These are phyloP conservation scores for Hemerocallis citrina DNA, from an alignment of 106 monocot species.

Conservation along the genomic window DNA sequence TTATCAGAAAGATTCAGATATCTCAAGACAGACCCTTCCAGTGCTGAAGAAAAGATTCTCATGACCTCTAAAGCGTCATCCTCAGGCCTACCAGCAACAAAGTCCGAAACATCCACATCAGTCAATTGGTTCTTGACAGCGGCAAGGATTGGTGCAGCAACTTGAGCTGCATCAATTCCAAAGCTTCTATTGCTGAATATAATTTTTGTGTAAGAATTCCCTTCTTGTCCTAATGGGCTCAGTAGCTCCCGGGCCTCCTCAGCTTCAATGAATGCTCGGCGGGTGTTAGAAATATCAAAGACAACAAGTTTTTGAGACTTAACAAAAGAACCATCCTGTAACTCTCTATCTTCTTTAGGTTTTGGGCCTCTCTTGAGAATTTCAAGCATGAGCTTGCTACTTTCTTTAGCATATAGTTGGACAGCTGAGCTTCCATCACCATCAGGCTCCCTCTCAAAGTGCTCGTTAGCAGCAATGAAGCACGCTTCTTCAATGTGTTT, in stretches of 20 bases:
- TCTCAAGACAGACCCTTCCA: slow-evolving; percentile 44
- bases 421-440: slow-evolving; percentile 95
- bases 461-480: slow-evolving; percentile 57
- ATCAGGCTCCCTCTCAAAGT: slow-evolving; percentile 70
- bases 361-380: slow-evolving; percentile 69
- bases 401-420: slow-evolving; percentile 92
- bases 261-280: slow-evolving; percentile 64
- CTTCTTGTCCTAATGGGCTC: slow-evolving; percentile 42
- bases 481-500: slow-evolving; percentile 61
- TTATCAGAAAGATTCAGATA: slow-evolving; percentile 82
- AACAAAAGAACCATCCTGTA: background rate
- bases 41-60: slow-evolving; percentile 65
- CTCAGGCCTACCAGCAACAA: slow-evolving; percentile 78
- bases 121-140: slow-evolving; percentile 54
- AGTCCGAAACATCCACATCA: slow-evolving; percentile 83
- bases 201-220: slow-evolving; percentile 56
- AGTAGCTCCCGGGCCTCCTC: slow-evolving; percentile 73
- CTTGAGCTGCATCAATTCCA: slow-evolving; percentile 64
- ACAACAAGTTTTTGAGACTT: slow-evolving; percentile 9
- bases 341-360: slow-evolving; percentile 14
- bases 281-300: slow-evolving; percentile 81
- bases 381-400: slow-evolving; percentile 82
- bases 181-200: slow-evolving; percentile 94
- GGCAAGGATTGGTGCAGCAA: slow-evolving; percentile 63
- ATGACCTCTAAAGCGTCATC: slow-evolving; percentile 94